Evolutionary conservation across 2,329 filamentous ascomycete species (phyloP).

Genomic region (Fusarium nurragi): DNA sequence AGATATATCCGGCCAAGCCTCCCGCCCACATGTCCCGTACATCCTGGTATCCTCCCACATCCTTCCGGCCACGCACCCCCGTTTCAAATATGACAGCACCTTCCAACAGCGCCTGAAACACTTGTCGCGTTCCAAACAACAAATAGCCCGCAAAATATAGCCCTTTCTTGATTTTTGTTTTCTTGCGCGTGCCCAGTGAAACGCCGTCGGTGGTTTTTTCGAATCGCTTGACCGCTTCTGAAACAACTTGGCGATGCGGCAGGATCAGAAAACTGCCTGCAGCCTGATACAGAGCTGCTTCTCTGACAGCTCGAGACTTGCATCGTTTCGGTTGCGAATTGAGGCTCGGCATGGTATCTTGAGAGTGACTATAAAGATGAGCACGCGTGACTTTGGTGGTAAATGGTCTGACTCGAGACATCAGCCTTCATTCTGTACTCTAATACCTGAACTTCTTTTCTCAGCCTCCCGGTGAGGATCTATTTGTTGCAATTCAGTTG

Average conservation of each 20-base stretch:
- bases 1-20: not conserved
- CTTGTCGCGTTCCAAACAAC: not conserved
- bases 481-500: not conserved
- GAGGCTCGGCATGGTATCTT: not conserved
- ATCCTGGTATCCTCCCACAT: conserved; percentile 1
- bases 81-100: conserved; percentile 4
- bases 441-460: not conserved
- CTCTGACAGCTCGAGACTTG: not conserved
- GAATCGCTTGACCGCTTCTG: not conserved
- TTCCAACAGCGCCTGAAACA: not conserved
- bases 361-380: conserved; percentile 5
- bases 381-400: not conserved
- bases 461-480: conserved; percentile 19
- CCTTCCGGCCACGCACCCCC: not conserved
- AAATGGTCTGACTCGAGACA: conserved; percentile 1
- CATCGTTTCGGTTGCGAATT: not conserved
- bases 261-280: not conserved
- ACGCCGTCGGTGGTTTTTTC: not conserved
- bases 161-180: not conserved
- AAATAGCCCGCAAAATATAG: not conserved
- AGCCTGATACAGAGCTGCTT: not conserved
- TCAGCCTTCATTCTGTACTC: not conserved
- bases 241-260: conserved; percentile 1
- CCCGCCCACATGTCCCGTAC: not conserved
- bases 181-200: conserved; percentile 1